Conservation (phyloP, 129 eudicot species). For the Tagetes patula region DNA sequence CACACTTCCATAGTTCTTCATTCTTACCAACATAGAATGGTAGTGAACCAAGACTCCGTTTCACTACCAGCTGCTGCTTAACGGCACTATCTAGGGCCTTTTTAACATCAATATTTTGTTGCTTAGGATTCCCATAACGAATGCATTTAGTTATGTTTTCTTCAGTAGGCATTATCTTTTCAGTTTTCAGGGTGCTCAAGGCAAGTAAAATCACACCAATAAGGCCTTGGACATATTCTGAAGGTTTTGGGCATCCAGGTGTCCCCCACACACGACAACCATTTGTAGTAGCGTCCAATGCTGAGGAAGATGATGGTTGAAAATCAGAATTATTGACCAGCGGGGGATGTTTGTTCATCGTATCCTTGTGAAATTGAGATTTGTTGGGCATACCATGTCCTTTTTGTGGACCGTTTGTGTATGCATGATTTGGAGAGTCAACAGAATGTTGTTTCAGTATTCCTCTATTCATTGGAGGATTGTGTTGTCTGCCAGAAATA, state of each 20-base stretch:
- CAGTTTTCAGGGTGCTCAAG: conserved; percentile 70
- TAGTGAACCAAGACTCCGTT: conserved; percentile 48
- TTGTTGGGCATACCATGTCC: conserved; percentile 49
- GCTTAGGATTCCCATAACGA: conserved; percentile 61
- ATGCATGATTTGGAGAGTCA: conserved; percentile 40
- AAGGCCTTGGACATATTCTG: conserved; percentile 76
- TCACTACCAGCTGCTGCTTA: conserved; percentile 72
- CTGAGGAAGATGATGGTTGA: conserved; percentile 42
- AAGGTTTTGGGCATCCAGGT: conserved; percentile 71
- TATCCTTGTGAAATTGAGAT: conserved; percentile 36
- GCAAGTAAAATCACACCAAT: conserved; percentile 77
- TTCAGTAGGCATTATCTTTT: conserved; percentile 84
- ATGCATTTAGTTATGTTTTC: conserved; percentile 78
- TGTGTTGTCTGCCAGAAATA: conserved; percentile 42
- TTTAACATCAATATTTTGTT: conserved; percentile 74
- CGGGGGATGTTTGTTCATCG: conserved; percentile 30
- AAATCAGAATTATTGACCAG: conserved; percentile 29
- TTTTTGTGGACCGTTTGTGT: conserved; percentile 51
- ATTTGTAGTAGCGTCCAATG: conserved; percentile 36
- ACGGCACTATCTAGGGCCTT: conserved; percentile 82
- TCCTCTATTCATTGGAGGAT: conserved; percentile 37
- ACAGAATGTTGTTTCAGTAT: conserved; percentile 45
- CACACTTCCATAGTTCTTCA: conserved; percentile 78
- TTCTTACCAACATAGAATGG: conserved; percentile 68
- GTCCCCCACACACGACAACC: conserved; percentile 63